A percentile compares a stretch with the other conserved stretches of the same genome.
Conservation (phyloP, 225 moss, liverwort and hornwort genomes). For the Sphagnum tenellum region DNA sequence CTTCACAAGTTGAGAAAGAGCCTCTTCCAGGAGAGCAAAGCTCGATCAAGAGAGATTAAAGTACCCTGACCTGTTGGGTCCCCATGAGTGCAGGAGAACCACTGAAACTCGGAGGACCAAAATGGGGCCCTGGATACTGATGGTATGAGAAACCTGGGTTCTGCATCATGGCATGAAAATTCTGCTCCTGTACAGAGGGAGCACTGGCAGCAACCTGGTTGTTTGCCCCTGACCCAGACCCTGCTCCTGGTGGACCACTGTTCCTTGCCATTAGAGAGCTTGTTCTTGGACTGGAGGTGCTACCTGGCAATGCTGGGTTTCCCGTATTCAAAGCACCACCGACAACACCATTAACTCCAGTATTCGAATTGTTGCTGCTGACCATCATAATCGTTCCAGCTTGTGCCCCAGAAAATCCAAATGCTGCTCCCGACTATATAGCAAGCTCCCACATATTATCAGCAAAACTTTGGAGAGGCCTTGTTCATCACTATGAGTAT, state of each 20-base stretch:
- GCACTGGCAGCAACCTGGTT: constrained; percentile 36
- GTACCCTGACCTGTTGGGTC: constrained; percentile 45
- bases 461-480: not conserved
- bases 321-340: constrained; percentile 1
- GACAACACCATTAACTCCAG: constrained; percentile 9
- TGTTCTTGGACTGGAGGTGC: constrained; percentile 10
- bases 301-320: constrained; percentile 7
- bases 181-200: constrained; percentile 61
- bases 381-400: constrained; percentile 22
- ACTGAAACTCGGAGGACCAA: constrained; percentile 43
- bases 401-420: constrained; percentile 33
- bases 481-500: too few relatives aligned
- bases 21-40: too few relatives aligned
- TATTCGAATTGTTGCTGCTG: constrained; percentile 5
- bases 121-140: constrained; percentile 49
- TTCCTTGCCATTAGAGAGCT: constrained; percentile 26
- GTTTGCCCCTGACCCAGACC: constrained; percentile 11
- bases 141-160: constrained; percentile 45
- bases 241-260: constrained; percentile 20
- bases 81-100: constrained; percentile 45
- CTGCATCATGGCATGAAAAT: constrained; percentile 80
- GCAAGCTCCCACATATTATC: not conserved
- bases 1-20: too few relatives aligned
- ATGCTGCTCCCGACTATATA: constrained; percentile 34
- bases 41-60: not conserved